Base-by-base conservation (phyloP, 352 stramenopile species). In the Phytophthora palmivora region DNA sequence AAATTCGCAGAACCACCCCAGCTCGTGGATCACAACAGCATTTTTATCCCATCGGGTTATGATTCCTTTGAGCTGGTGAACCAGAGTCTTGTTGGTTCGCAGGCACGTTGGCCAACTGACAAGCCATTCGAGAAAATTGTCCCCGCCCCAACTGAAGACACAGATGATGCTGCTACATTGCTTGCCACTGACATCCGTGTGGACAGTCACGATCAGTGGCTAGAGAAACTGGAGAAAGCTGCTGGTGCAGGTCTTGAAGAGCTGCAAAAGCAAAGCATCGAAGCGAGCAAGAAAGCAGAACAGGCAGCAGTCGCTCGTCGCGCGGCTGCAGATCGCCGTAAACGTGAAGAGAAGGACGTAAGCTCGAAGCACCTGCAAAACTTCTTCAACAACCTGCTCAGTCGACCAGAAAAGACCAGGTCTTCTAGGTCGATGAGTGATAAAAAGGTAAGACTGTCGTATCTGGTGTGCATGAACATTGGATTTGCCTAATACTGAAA, bases 361-460 rank as follows among this genome's bases (percentile, higher is more conserved):
- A 94, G 77, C 69, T 92, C 87, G 26, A 95, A 90, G 16, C 87
- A 95, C 55, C 51, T 95, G 58, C 79, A 87, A 26, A 95, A 92
- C 58, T 95, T 95, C 63, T 95, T 95, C 60, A 95, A 95, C 67
- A 94, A 95, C 48, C 48, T 95, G 48, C 70, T 95, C 6, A 95
- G 87, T 64, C 82, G 84, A 21, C 87, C 87, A 5, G 87, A 95
- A 43, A 95, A 95, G 56, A 79, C 85, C 21, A 89, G 85, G 58
- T 90, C 82, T n/a, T 78, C 78, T 54, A 73, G 84, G 8, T 73
- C 67, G n/a, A 62, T 84, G 39, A 78, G 69, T 37, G 72, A 78
- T 71, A 51, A 93, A 83, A 72, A 91, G 88, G 80, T 85, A 85
- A 37, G 34, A 28, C 34, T 54, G 28, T 47, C 43, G 11, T n/a